A percentile compares a stretch with the other conserved stretches of the same genome.
These are phyloP conservation scores for Camellia lanceoleosa DNA, from an alignment of 148 eudicot species.

Conservation along the genomic window DNA sequence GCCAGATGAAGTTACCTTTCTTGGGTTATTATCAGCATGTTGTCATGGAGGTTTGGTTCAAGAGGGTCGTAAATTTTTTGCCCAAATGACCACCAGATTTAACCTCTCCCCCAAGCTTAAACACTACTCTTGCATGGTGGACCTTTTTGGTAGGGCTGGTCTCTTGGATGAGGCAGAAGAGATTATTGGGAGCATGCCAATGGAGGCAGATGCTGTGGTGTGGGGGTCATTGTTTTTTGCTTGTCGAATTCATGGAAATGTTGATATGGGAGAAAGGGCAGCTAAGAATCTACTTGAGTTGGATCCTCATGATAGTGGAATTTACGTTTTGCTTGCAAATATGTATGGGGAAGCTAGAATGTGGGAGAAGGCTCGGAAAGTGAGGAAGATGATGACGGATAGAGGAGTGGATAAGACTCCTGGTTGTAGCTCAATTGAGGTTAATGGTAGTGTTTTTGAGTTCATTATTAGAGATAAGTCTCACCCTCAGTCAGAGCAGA, in stretches of 20 bases:
- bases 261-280: slow-evolving; percentile 60
- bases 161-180: slow-evolving; percentile 55
- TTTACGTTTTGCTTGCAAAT: slow-evolving; percentile 52
- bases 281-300: slow-evolving; percentile 54
- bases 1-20: slow-evolving; percentile 57
- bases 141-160: slow-evolving; percentile 65
- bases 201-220: slow-evolving; percentile 54
- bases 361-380: slow-evolving; percentile 58
- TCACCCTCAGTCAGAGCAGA: slow-evolving; percentile 41
- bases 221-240: slow-evolving; percentile 62
- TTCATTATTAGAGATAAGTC: slow-evolving; percentile 52
- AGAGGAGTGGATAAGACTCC: slow-evolving; percentile 59
- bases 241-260: slow-evolving; percentile 50
- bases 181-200: slow-evolving; percentile 53
- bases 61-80: slow-evolving; percentile 50
- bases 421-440: slow-evolving; percentile 61
- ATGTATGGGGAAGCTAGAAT: slow-evolving; percentile 57
- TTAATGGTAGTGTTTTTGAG: slow-evolving; percentile 48
- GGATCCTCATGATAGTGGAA: slow-evolving; percentile 62
- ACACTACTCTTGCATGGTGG: slow-evolving; percentile 68
- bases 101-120: slow-evolving; percentile 46
- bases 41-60: slow-evolving; percentile 68
- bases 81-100: slow-evolving; percentile 44
- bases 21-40: slow-evolving; percentile 53
- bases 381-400: slow-evolving; percentile 48